Conservation (phyloP, 2,329 filamentous ascomycete genomes). For the Bretziella fagacearum region DNA sequence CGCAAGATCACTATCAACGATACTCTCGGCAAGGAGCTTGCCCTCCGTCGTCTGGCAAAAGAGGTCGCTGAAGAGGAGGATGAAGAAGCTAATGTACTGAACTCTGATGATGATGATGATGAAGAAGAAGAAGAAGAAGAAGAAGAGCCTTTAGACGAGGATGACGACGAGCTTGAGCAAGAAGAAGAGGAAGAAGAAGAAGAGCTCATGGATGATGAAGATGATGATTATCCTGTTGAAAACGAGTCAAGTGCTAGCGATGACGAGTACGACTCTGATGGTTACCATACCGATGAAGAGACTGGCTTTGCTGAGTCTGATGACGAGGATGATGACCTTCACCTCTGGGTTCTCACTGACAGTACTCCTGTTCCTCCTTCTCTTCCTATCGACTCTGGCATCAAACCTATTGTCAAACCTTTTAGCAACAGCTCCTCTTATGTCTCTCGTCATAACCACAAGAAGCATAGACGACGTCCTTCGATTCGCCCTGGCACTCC, state of each 20-base stretch:
- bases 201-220: slow-evolving; percentile 34
- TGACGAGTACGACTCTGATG: slow-evolving; percentile 40
- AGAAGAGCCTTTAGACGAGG: slow-evolving; percentile 31
- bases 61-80: slow-evolving; percentile 83
- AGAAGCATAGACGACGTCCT: slow-evolving; percentile 24
- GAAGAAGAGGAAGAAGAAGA: slow-evolving; percentile 37
- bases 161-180: slow-evolving; percentile 32
- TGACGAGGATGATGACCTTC: slow-evolving; percentile 46
- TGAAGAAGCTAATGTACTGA: slow-evolving; percentile 44
- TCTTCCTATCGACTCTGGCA: neutral
- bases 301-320: slow-evolving; percentile 53
- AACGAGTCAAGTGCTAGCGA: slow-evolving; percentile 54
- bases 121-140: slow-evolving; percentile 33
- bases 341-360: slow-evolving; percentile 37
- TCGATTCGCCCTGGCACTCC: slow-evolving; percentile 53
- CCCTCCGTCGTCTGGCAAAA: slow-evolving; percentile 67
- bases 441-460: slow-evolving; percentile 27
- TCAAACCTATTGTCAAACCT: slow-evolving; percentile 2
- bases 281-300: slow-evolving; percentile 59
- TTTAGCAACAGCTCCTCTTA: slow-evolving; percentile 41
- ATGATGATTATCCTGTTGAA: slow-evolving; percentile 34
- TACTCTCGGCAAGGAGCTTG: slow-evolving; percentile 76
- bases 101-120: slow-evolving; percentile 26
- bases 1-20: slow-evolving; percentile 75
- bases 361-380: slow-evolving; percentile 17